Base-by-base conservation (phyloP, 768 basidiomycete genomes). In the Pleurotus giganteus region DNA sequence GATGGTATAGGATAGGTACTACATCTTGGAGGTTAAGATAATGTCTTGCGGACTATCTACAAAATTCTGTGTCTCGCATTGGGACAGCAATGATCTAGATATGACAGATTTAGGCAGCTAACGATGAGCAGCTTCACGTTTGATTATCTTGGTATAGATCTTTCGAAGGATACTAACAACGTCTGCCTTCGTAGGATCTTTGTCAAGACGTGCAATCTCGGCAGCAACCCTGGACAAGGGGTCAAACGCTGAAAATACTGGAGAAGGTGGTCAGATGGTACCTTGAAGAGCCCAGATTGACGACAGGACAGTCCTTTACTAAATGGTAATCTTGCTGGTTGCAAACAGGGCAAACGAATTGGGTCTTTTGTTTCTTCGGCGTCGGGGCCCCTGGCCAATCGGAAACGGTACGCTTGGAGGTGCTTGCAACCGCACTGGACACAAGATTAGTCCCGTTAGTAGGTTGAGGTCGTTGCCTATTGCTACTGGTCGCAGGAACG, bases 221-320 rank as follows among this genome's bases (percentile, higher is more conserved):
- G 56, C 15, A 32, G 53, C 37, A 12, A 29, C 6, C 37, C 47
- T 57, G 32, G 28, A 29, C 29, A 41, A 26, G 27, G 23, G 31
- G 51, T 2, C 32, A 41, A 32, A n/a, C 4, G 34, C 3, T 23
- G n/a, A 58, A 21, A 36, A 42, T 37, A 21, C 13, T 41, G 28
- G 15, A 24, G 50, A 26, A 24, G 17, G 34, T 24, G 27, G 36
- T 47, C 43, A 55, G 51, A 32, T n/a, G 53, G 62, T 58, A 87
- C 88, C 81, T 85, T 53, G 72, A 68, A 1, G 81, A 70, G 1
- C 86, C 88, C 50, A 73, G 71, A 4, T 56, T 57, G 2, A 86
- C 75, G 21, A 81, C 62, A 13, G 85, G 80, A 62, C 89, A 91
- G 24, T 77, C 73, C 62, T 80, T 75, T 8, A 81, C 58, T 19